phyloP scores from a whole-genome alignment of 345 rosid genomes.

The Eucalyptus virginea region DNA sequence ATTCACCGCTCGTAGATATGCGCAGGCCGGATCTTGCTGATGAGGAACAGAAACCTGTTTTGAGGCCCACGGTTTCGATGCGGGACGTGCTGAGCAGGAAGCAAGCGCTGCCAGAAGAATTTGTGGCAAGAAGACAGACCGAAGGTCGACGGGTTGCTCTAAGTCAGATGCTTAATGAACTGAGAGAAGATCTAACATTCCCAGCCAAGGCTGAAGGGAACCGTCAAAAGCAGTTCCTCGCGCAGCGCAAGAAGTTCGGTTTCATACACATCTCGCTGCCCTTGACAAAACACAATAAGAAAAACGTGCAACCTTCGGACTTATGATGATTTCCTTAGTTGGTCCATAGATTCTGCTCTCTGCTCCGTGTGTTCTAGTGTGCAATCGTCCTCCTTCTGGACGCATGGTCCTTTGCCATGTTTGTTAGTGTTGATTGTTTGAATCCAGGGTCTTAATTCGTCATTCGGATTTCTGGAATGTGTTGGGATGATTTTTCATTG shows the following conservation, averaged over 20 bases:
- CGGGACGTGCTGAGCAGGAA: slow-evolving; percentile 81
- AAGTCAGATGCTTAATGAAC: slow-evolving; percentile 80
- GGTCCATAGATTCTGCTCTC: not conserved
- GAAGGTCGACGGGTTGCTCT: slow-evolving; percentile 63
- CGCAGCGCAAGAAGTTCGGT: slow-evolving; percentile 75
- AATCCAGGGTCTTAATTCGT: not conserved
- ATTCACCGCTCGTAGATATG: slow-evolving; percentile 23
- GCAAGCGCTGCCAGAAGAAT: slow-evolving; percentile 44
- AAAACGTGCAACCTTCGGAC: slow-evolving; percentile 12
- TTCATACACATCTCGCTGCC: slow-evolving; percentile 88
- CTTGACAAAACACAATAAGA: slow-evolving; percentile 62
- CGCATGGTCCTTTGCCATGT: not conserved
- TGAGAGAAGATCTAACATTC: slow-evolving; percentile 51
- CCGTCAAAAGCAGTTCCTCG: slow-evolving; percentile 29
- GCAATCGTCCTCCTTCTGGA: not conserved
- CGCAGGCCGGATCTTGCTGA: slow-evolving; percentile 6
- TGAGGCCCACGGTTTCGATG: slow-evolving; percentile 78
- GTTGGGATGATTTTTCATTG: not conserved
- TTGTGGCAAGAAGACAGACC: slow-evolving; percentile 12
- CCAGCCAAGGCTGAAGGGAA: slow-evolving; percentile 20
- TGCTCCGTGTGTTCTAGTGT: not conserved
- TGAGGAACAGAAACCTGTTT: slow-evolving; percentile 34
- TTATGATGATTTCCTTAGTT: not conserved
- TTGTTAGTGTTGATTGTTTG: not conserved
- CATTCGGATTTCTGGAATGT: not conserved